phyloP scores from a whole-genome alignment of 169 alveolate genomes.

The Eimeria tenella region DNA sequence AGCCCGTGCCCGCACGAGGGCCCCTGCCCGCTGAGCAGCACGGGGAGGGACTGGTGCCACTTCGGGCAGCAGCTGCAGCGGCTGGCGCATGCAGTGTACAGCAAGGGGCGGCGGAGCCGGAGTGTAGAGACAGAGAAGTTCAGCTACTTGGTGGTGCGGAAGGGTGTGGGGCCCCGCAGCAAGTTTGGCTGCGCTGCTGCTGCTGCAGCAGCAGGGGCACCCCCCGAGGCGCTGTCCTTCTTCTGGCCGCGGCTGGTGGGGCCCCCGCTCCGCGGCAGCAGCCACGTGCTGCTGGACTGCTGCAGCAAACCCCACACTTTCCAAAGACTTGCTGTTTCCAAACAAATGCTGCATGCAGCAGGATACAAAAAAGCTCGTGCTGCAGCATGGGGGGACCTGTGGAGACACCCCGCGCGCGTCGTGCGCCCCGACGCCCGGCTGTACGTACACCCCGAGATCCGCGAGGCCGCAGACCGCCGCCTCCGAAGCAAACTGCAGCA shows the following conservation, averaged over 20 bases:
- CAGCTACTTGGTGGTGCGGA: slow-evolving; percentile 87
- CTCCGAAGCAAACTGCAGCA: background rate
- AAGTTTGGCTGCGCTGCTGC: background rate
- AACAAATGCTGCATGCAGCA: slow-evolving; percentile 85
- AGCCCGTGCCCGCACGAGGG: slow-evolving; percentile 95
- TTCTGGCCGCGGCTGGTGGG: slow-evolving; percentile 93
- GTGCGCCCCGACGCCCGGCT: slow-evolving; percentile 91
- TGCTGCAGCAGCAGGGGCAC: slow-evolving; percentile 82
- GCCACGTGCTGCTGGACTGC: slow-evolving; percentile 90
- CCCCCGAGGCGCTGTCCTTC: slow-evolving; percentile 87
- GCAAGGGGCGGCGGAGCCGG: slow-evolving; percentile 84
- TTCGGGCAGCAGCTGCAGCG: slow-evolving; percentile 90
- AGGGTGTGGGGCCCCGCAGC: slow-evolving; percentile 78
- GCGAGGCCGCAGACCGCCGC: slow-evolving; percentile 11
- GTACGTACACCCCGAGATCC: slow-evolving; percentile 86
- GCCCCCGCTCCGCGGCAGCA: slow-evolving; percentile 91
- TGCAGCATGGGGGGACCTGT: slow-evolving; percentile 94
- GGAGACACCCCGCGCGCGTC: slow-evolving; percentile 90
- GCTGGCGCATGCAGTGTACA: slow-evolving; percentile 89
- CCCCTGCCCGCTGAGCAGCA: slow-evolving; percentile 91
- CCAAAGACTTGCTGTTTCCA: slow-evolving; percentile 81
- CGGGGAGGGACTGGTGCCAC: slow-evolving; percentile 95
- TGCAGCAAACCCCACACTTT: slow-evolving; percentile 85
- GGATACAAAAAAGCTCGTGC: slow-evolving; percentile 88
- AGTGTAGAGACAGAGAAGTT: slow-evolving; percentile 90